Base-by-base conservation (phyloP, 1,284 basidiomycete species). In the Anthracocystis panici-leucophaei region DNA sequence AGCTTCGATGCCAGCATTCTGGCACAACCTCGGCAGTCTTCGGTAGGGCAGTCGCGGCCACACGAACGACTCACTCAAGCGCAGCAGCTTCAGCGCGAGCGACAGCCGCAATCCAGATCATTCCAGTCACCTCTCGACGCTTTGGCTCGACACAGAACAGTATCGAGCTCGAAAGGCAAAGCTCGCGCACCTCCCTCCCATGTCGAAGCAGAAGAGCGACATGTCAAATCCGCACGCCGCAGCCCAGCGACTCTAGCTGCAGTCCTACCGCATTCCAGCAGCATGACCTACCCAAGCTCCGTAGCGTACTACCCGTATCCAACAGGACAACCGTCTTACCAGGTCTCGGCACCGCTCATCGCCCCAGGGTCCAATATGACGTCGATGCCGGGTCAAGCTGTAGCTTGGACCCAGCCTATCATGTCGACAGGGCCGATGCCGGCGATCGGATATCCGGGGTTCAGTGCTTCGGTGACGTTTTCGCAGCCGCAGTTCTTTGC, bases 401-500 rank as follows among this genome's bases (percentile, higher is more conserved):
- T 71, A 23, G 46, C 70, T 10, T 73, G 70, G 70, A 50, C 64
- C 12, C 70, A 64, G 21, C 70, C 70, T 3, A 53, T 67, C 52
- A 53, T 64, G 54, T 27, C 65, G 2, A 23, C 70, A 20, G 61
- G 57, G 3, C 33, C 64, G 1, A 52, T 66, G 42, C 49, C 65
- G 0, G 41, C 57, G 1, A 40, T 73, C 8, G 57, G 65, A 6
- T 73, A 73, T 31, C 70, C 70, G 2, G 65, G 65, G n/a, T 73
- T 73, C 54, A 65, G 57, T 20, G 53, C 70, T n/a, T 59, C 65
- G 5, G 61, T 73, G 50, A 68, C 61, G 25, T 73, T 73, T 44
- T 57, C 70, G 18, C 70, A 67, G 33, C 65, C 70, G 33, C 70
- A 73, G 35, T 68, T 73, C 46, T 73, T 64, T 12, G 45, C 70